These are phyloP conservation scores for Aspergillus candidus DNA, from an alignment of 2,329 filamentous ascomycete genomes.

Conservation along the genomic window DNA sequence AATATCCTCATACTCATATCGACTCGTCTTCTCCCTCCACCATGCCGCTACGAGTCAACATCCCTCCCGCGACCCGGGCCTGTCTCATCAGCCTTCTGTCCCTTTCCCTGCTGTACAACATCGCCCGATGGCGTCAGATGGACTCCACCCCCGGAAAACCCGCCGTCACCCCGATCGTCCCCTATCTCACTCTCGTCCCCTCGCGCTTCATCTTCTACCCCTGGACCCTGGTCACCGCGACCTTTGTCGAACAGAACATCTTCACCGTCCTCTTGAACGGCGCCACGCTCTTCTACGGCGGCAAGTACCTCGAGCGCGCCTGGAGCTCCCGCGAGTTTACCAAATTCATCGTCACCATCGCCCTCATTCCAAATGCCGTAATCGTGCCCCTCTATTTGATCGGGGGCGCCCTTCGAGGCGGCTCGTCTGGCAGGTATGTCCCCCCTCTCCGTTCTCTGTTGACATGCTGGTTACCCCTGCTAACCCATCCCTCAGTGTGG, in stretches of 20 bases:
- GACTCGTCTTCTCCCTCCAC: conserved; percentile 26
- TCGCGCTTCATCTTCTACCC: conserved; percentile 79
- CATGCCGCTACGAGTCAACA: conserved; percentile 79
- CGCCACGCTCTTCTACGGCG: conserved; percentile 80
- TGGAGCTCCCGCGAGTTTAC: conserved; percentile 90
- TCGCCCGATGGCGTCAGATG: conserved; percentile 56
- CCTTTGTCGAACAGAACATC: conserved; percentile 87
- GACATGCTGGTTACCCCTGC: conserved; percentile 14
- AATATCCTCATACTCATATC: too few species aligned
- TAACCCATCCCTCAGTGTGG: conserved; percentile 47
- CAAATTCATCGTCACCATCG: conserved; percentile 75
- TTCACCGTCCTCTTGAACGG: conserved; percentile 75
- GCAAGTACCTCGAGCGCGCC: conserved; percentile 88
- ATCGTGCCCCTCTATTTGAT: conserved; percentile 67
- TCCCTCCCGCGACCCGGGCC: conserved; percentile 83
- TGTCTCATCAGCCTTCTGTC: conserved; percentile 68
- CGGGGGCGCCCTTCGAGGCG: conserved; percentile 61
- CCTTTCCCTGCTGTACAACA: conserved; percentile 73
- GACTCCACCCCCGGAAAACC: conserved; percentile 51
- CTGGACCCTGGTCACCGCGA: conserved; percentile 83
- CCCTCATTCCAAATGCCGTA: conserved; percentile 73
- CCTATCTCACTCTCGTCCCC: conserved; percentile 83
- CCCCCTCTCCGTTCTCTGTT: conserved; percentile 9
- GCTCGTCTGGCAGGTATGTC: conserved; percentile 33
- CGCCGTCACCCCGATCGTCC: conserved; percentile 57